Evolutionary conservation across 2,329 filamentous ascomycete species (phyloP), one percentile per base, ranked within the genome.

Genomic region (Trichoderma harzianum): DNA sequence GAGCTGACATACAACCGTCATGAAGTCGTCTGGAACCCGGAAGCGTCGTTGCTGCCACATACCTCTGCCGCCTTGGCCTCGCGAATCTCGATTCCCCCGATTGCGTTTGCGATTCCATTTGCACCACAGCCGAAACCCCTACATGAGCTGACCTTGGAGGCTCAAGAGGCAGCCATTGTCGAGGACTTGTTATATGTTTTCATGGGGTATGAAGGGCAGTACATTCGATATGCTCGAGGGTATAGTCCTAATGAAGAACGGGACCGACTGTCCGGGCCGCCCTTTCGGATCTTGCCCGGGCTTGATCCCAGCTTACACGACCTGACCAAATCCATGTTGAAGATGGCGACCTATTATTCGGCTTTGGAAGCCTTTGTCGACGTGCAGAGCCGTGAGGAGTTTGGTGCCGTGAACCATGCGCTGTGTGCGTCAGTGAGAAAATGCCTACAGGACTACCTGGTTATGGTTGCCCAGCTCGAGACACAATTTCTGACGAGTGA

Each of bases 141-240:
- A 18, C 85, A 87, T 70, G 89, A 93, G 71, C 83, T 98, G 72
- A 90, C 90, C 0, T 84, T 97, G 32, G 92, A 97, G 75, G 88
- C 89, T 3, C 96, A 99, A 80, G 96, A 99, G 82, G 89, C 90
- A 28, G 92, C 90, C 10, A 92, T 99, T 61, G 86, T 98, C 57
- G 95, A 98, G 76, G 96, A 99, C 77, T 83, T 99, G 18, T 83
- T 98, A 43, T 98, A 95, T 79, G 94, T 97, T 6, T 97, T 98
- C 77, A 98, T 99, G 95, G 96, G 96, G 28, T 97, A 94, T 74
- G 96, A 99, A 82, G 96, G 96, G n/a, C 94, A 97, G 80, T 98
- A 98, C 79, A 93, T 99, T 73, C 92, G 93, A 70, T 98, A 94
- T 79, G 88, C 88, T 72, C 92, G 93, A 75, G 88, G 89, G 10